Conservation (phyloP, 768 basidiomycete species). For the Xanthoconium stramineum region DNA sequence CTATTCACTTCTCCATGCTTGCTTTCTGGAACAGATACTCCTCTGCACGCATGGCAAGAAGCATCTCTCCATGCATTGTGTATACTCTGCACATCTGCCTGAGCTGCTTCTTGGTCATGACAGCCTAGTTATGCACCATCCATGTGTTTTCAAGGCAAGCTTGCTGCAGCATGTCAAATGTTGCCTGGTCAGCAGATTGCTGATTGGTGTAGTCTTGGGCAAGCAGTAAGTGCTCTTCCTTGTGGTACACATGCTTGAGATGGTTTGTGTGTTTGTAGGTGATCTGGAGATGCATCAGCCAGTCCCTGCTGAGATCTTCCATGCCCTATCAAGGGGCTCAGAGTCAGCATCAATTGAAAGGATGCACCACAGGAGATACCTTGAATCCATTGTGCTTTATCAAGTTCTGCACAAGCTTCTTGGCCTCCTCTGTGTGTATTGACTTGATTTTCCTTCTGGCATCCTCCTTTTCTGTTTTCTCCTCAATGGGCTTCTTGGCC, state of each 20-base stretch:
- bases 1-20: constrained; percentile 62
- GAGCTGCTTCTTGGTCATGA: constrained; percentile 75
- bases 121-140: constrained; percentile 57
- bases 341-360: not conserved
- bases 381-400: constrained; percentile 75
- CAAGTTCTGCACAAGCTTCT: constrained; percentile 81
- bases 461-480: constrained; percentile 59
- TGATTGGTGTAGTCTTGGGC: constrained; percentile 84
- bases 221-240: constrained; percentile 86
- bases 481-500: constrained; percentile 69
- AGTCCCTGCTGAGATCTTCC: constrained; percentile 80
- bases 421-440: constrained; percentile 67
- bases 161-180: constrained; percentile 61
- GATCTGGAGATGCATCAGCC: constrained; percentile 83
- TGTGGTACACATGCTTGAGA: constrained; percentile 89
- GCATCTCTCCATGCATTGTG: constrained; percentile 43
- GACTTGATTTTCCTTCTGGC: constrained; percentile 53
- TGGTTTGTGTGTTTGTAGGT: constrained; percentile 91
- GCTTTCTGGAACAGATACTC: constrained; percentile 61
- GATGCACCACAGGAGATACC: constrained; percentile 65
- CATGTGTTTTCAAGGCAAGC: constrained; percentile 54
- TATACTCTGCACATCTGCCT: constrained; percentile 74
- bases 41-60: constrained; percentile 56
- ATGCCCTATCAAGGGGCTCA: constrained; percentile 50
- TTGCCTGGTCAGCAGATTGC: constrained; percentile 70